These are phyloP conservation scores for Globisporangium abappressorium DNA, from an alignment of 352 stramenopile genomes.

Conservation along the genomic window DNA sequence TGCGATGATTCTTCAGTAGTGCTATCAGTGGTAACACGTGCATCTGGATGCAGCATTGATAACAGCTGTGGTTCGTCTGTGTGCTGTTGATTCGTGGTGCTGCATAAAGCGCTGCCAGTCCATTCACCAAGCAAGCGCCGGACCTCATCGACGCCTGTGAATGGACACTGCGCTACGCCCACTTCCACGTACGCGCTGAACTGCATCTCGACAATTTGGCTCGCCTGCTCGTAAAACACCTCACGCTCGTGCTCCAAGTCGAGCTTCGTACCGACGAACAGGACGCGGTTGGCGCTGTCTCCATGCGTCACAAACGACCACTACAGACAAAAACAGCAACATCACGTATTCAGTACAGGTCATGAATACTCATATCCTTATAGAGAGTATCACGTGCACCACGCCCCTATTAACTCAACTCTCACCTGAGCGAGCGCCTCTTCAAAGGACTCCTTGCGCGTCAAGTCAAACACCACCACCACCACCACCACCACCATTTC, in stretches of 20 bases:
- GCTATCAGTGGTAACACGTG: background rate
- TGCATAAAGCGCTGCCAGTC: slow-evolving; percentile 19
- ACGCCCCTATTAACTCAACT: background rate
- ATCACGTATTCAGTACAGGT: background rate
- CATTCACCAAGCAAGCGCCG: slow-evolving; percentile 23
- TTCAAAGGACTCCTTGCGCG: slow-evolving; percentile 33
- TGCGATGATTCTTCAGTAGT: slow-evolving; percentile 10
- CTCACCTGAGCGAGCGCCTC: slow-evolving; percentile 31
- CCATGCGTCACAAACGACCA: slow-evolving; percentile 33
- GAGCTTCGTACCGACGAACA: slow-evolving; percentile 58
- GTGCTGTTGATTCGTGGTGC: slow-evolving; percentile 16
- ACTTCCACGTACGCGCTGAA: slow-evolving; percentile 66
- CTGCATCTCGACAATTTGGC: slow-evolving; percentile 40
- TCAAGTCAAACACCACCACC: slow-evolving; percentile 58
- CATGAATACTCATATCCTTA: too few species aligned
- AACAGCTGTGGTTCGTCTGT: slow-evolving; percentile 8
- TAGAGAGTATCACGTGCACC: too few species aligned
- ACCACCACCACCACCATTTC: slow-evolving; percentile 39
- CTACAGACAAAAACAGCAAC: slow-evolving; percentile 13
- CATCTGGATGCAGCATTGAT: background rate
- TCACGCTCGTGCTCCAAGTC: slow-evolving; percentile 37
- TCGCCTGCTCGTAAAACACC: slow-evolving; percentile 34
- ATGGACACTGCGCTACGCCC: slow-evolving; percentile 21
- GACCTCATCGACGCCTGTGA: slow-evolving; percentile 24
- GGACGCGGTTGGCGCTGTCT: slow-evolving; percentile 13